Conservation (phyloP, 73 alveolate genomes). For the Tetrahymena borealis region DNA sequence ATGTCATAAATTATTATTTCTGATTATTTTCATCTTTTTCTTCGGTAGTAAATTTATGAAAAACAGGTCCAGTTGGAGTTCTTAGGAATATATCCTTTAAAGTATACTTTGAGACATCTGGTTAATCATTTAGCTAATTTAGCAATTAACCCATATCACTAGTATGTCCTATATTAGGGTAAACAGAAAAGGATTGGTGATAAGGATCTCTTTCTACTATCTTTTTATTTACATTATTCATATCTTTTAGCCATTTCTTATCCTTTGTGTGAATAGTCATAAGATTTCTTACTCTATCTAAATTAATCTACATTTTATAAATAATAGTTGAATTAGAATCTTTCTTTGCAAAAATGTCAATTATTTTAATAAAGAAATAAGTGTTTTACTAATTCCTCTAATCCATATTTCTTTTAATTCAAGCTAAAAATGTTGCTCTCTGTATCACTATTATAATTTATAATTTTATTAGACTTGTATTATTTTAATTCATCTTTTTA, state of each 20-base stretch:
- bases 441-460: neutral
- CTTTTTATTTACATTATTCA: neutral
- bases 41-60: neutral
- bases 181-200: too few relatives aligned
- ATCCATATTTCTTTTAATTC: neutral
- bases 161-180: too few relatives aligned
- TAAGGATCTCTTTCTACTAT: neutral
- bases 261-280: neutral
- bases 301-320: neutral
- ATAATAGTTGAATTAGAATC: neutral
- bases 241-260: neutral
- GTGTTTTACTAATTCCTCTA: too few relatives aligned
- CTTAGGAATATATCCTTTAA: neutral
- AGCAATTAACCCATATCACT: too few relatives aligned
- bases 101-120: neutral
- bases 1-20: neutral
- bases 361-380: too few relatives aligned
- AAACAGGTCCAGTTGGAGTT: neutral
- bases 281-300: neutral
- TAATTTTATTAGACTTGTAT: too few relatives aligned
- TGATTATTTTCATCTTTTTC: neutral
- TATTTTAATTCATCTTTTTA: too few relatives aligned
- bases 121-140: too few relatives aligned
- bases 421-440: neutral
- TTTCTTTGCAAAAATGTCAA: neutral